Base-by-base conservation (phyloP, 2,329 filamentous ascomycete species). In the Verticillium klebahnii region DNA sequence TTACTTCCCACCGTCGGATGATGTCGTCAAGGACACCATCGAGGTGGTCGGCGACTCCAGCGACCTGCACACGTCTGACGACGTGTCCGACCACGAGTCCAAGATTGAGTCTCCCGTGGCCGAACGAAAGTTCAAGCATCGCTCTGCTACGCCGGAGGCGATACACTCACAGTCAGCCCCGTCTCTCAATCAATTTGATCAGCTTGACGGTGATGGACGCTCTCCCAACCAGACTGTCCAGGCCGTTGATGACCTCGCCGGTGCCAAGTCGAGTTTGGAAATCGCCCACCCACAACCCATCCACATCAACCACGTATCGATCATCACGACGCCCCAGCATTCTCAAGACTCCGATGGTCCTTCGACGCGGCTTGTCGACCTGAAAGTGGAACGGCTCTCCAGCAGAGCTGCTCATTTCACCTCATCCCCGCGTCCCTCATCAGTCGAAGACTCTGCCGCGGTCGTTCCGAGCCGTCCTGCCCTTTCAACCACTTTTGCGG, bases 1-100 rank as follows among this genome's bases (percentile, higher is more conserved):
- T 23, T 64, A 64, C 59, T 62, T 57, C 14, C 63, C 55, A 17
- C 66, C 45, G 12, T 65, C 63, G 29, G 68, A 69, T 52, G 77
- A 81, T 58, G 79, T 84, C 54, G 80, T 85, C 32, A 79, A 83
- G 68, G 83, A 86, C 68, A 85, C 82, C 15, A 86, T 86, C 63
- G 80, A 85, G 67, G 83, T 85, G 57, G 81, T 82, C 56, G 79
- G 80, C 50, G 67, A 70, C 54, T 72, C 72, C 4, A 72, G 60
- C 9, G 62, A 63, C 2, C 61, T 71, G 36, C 73, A 71, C 17
- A 70, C 69, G 17, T 71, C 72, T 8, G 73, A 74, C 15, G 71
- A 67, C 5, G 68, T 68, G 7, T 70, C 69, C 15, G 59, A 67
- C 17, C 60, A 62, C 8, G 62, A 64, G 15, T 54, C 58, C 9